phyloP scores from a whole-genome alignment of 1,139 yeast genomes.

The Yamadazyma mexicana region DNA sequence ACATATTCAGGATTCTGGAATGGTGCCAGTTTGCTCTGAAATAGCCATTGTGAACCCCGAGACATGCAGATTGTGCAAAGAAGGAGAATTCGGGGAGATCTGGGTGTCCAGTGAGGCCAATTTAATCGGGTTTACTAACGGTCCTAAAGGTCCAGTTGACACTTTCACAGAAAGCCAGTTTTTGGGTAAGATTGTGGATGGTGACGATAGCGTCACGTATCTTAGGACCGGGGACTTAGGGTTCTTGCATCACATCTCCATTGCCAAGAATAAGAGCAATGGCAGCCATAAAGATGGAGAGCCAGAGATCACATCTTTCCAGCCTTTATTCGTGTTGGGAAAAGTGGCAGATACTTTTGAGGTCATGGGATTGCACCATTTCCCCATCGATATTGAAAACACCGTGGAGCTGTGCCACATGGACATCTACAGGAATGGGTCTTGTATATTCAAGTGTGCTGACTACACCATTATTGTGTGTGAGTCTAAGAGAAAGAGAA shows the following conservation, averaged over 20 bases:
- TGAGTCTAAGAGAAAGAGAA: slow-evolving; percentile 56
- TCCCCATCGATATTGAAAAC: slow-evolving; percentile 79
- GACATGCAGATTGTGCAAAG: slow-evolving; percentile 71
- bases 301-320: slow-evolving; percentile 48
- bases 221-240: slow-evolving; percentile 94
- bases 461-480: slow-evolving; percentile 79
- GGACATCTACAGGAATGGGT: slow-evolving; percentile 56
- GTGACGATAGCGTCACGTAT: slow-evolving; percentile 63
- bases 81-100: slow-evolving; percentile 96
- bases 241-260: slow-evolving; percentile 71
- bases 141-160: slow-evolving; percentile 50
- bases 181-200: slow-evolving; percentile 57
- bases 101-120: slow-evolving; percentile 95
- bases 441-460: slow-evolving; percentile 80
- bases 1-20: slow-evolving; percentile 89
- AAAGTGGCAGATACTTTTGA: slow-evolving; percentile 88
- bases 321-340: slow-evolving; percentile 84
- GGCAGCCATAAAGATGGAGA: slow-evolving; percentile 20
- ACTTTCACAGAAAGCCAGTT: slow-evolving; percentile 46
- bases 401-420: slow-evolving; percentile 70
- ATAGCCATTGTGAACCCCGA: slow-evolving; percentile 95
- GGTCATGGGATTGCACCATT: slow-evolving; percentile 86
- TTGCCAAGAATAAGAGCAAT: slow-evolving; percentile 33
- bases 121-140: slow-evolving; percentile 60
- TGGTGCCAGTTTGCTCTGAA: slow-evolving; percentile 93